Base-by-base conservation (phyloP, 768 basidiomycete genomes). In the Boletus reticuloceps region DNA sequence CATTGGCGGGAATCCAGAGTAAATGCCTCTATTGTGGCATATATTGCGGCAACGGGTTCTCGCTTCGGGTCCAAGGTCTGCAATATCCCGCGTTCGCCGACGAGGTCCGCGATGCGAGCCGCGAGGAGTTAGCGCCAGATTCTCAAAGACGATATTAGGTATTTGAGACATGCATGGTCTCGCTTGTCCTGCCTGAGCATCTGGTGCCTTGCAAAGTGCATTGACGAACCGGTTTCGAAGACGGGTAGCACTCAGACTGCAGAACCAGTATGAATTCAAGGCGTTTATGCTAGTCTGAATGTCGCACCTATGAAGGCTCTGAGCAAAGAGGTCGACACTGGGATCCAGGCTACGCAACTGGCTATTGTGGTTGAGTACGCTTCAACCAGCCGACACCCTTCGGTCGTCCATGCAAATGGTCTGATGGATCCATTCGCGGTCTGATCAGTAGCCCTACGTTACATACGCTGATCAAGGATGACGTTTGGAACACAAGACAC, bases 51-150 rank as follows among this genome's bases (percentile, higher is more conserved):
- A 14, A 54, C 46, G 22, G 51, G 50, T 14, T 45, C 41, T 22
- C 50, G 50, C 45, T 38, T 29, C 14, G 50, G 17, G 17, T 58
- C 36, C 0, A 27, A 25, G 22, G 4, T 25, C 22, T 25, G 22
- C 22, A 4, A 25, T 25, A 25, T 25, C 16, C 42, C 50, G 4
- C 20, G 16, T 25, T 49, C 22, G 5, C 42, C 11, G 17, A 54
- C 45, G 51, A 66, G 19, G 49, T 46, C 22, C 22, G 22, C 22
- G 22, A 25, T 25, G 5, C 22, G 5, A 25, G 22, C 29, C 7
- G 55, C 53, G 7, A 64, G 55, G 5, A 38, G 49, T 19, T 51
- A 78, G 67, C 0, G 74, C 73, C 8, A 78, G 77, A 29, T 78
- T 60, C 43, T 64, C 61, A 39, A 68, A 72, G 0, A 80, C 69